Conservation (phyloP, 192 early-diverging fungal species). For the Mortierella hygrophila region DNA sequence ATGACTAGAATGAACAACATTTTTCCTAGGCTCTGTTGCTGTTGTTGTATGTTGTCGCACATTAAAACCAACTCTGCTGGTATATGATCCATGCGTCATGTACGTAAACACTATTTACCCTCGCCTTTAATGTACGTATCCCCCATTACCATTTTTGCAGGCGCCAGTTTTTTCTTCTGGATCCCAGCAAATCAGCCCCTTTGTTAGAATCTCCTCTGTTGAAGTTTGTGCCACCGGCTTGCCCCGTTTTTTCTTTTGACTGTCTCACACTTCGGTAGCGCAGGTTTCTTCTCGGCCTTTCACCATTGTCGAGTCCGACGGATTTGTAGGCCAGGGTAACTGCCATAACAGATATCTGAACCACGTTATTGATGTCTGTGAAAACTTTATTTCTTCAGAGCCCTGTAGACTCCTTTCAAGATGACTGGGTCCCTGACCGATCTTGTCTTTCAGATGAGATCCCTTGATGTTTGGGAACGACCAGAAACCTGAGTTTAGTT, state of each 20-base stretch:
- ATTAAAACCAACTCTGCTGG: too few relatives aligned
- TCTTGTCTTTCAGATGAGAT: not conserved
- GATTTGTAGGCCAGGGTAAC: not conserved
- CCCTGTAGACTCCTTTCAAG: not conserved
- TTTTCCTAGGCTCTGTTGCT: too few relatives aligned
- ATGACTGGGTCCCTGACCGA: not conserved
- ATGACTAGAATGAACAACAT: too few relatives aligned
- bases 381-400: not conserved
- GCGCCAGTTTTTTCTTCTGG: not conserved
- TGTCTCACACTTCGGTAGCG: too few relatives aligned
- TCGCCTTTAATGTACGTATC: too few relatives aligned
- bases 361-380: not conserved
- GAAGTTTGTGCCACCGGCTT: not conserved
- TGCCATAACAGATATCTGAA: not conserved
- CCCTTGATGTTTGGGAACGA: conserved; percentile 1
- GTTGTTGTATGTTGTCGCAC: too few relatives aligned
- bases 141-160: too few relatives aligned
- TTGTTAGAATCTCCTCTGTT: not conserved
- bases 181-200: not conserved
- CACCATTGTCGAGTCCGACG: not conserved
- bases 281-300: not conserved
- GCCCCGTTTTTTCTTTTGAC: not conserved
- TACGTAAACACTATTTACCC: too few relatives aligned
- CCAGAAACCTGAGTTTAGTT: not conserved
- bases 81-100: too few relatives aligned